These are phyloP conservation scores for Fusarium gaditjirri DNA, from an alignment of 2,329 filamentous ascomycete genomes.

Conservation along the genomic window DNA sequence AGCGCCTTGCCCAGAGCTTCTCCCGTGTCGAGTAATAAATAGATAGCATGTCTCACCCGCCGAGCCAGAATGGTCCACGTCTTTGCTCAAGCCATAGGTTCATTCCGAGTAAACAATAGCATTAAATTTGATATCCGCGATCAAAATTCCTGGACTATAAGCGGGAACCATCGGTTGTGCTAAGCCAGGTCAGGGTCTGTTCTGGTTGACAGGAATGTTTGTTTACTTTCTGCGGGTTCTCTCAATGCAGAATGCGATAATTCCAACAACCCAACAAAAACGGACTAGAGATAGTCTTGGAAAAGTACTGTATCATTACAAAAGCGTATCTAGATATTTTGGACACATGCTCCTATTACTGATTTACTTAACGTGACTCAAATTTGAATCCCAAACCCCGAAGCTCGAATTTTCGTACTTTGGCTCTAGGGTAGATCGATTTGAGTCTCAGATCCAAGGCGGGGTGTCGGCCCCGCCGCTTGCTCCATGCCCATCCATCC, in stretches of 20 bases:
- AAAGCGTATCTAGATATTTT: fast-evolving
- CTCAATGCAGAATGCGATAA: background rate
- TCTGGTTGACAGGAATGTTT: background rate
- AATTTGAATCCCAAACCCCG: fast-evolving
- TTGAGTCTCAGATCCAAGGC: conserved; percentile 6
- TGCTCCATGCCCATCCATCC: background rate
- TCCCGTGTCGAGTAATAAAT: background rate
- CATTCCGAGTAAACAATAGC: background rate
- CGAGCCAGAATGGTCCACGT: fast-evolving
- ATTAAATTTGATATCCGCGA: background rate
- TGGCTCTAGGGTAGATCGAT: background rate
- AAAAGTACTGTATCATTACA: fast-evolving
- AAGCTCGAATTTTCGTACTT: background rate
- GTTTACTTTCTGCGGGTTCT: conserved; percentile 4
- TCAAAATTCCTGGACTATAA: background rate
- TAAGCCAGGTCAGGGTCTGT: conserved; percentile 21
- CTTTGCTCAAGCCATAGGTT: background rate
- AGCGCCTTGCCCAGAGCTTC: background rate
- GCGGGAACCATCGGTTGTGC: conserved; percentile 13
- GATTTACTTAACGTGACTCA: fast-evolving
- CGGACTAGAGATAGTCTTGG: fast-evolving
- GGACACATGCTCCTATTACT: fast-evolving
- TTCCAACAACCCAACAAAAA: fast-evolving
- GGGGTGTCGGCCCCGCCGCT: conserved; percentile 15
- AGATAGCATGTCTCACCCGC: background rate